phyloP scores from a whole-genome alignment of 305 asterid genomes.

The Solanum hybrid region DNA sequence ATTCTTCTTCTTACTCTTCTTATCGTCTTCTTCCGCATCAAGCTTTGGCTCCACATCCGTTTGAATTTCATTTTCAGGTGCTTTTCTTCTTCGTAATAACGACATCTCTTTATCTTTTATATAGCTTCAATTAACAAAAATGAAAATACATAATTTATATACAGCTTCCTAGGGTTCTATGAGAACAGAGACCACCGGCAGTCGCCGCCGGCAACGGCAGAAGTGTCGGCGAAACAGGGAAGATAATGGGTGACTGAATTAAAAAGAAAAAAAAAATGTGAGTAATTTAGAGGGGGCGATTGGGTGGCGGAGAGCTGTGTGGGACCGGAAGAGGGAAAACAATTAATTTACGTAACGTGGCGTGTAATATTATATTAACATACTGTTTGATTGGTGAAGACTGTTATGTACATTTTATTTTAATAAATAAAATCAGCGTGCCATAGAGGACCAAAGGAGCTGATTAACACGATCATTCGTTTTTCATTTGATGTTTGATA shows the following conservation, averaged over 20 bases:
- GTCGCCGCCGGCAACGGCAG: neutral
- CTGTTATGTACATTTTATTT: neutral
- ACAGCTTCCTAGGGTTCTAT: neutral
- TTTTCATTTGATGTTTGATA: neutral
- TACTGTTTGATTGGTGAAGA: neutral
- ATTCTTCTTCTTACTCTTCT: constrained; percentile 4
- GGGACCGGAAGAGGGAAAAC: neutral
- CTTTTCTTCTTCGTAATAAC: constrained; percentile 47
- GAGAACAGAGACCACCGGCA: neutral
- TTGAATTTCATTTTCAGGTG: constrained; percentile 23
- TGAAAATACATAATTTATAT: neutral
- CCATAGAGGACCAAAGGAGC: neutral
- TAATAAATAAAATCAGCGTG: neutral
- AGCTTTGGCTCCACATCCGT: constrained; percentile 24
- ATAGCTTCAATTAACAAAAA: neutral
- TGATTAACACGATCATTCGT: too few species aligned
- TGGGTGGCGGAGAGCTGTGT: neutral
- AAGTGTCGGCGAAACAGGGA: neutral
- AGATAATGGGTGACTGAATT: neutral
- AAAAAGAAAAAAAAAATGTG: neutral
- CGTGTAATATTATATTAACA: neutral
- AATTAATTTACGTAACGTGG: constrained; percentile 4
- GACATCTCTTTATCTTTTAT: neutral
- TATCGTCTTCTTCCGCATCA: constrained; percentile 15
- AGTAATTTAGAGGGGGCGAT: neutral